These are phyloP conservation scores for Volvox carteri DNA, from an alignment of 163 green algal genomes.

Conservation along the genomic window DNA sequence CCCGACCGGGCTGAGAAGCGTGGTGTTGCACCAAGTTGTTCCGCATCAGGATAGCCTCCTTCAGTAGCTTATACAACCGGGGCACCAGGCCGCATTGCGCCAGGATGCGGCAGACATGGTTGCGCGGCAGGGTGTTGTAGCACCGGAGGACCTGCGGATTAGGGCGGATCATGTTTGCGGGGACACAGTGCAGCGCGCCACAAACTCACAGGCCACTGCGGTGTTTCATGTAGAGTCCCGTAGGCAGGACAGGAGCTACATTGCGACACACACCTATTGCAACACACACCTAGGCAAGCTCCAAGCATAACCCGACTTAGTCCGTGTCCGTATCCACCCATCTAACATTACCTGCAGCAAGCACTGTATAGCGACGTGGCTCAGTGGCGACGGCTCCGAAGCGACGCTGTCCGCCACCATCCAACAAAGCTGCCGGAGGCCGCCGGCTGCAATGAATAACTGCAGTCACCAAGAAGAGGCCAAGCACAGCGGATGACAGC, in stretches of 20 bases:
- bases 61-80: conserved; percentile 69
- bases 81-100: conserved; percentile 73
- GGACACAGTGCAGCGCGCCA: too few species aligned
- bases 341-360: conserved; percentile 52
- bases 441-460: conserved; percentile 83
- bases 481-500: too few species aligned
- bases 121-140: conserved; percentile 67
- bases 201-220: too few species aligned
- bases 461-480: too few species aligned
- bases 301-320: too few species aligned
- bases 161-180: too few species aligned
- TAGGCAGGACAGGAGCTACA: too few species aligned
- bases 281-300: too few species aligned
- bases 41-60: conserved; percentile 55
- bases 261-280: too few species aligned
- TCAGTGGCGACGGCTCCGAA: conserved; percentile 21
- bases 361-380: conserved; percentile 45
- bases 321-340: too few species aligned
- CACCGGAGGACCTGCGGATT: conserved; percentile 69
- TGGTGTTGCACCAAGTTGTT: conserved; percentile 2
- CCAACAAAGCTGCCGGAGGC: conserved; percentile 52
- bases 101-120: conserved; percentile 81
- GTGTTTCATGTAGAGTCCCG: too few species aligned
- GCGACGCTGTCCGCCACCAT: conserved; percentile 50
- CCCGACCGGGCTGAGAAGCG: neutral